A percentile compares a stretch with the other conserved stretches of the same genome.
These are phyloP conservation scores for Trichophyton mentagrophytes DNA, from an alignment of 2,329 filamentous ascomycete genomes.

Conservation along the genomic window DNA sequence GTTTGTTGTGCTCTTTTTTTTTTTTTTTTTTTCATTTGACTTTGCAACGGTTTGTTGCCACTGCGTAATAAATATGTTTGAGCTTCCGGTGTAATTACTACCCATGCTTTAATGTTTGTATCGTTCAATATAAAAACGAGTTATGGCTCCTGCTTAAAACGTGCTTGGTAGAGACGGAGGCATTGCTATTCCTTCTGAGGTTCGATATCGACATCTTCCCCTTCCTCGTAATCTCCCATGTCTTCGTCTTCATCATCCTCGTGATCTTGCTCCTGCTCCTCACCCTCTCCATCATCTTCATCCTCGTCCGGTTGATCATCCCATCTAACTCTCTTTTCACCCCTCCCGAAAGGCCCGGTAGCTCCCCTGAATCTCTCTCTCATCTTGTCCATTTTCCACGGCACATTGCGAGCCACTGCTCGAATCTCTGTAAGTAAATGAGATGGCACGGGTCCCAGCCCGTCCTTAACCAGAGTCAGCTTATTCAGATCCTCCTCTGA, in stretches of 20 bases:
- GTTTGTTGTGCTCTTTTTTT: neutral
- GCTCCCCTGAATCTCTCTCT: slow-evolving; percentile 5
- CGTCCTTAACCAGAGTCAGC: slow-evolving; percentile 15
- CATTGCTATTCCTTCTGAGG: neutral
- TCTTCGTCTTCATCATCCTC: slow-evolving; percentile 11
- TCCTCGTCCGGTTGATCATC: slow-evolving; percentile 14
- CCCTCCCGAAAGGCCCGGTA: slow-evolving; percentile 5
- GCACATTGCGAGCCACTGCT: slow-evolving; percentile 22
- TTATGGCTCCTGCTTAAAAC: neutral
- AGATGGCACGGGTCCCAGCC: slow-evolving; percentile 16
- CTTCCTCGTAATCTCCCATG: neutral
- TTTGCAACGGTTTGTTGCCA: neutral
- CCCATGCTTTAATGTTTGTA: neutral
- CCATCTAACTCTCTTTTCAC: slow-evolving; percentile 15
- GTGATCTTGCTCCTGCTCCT: slow-evolving; percentile 9
- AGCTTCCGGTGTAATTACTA: neutral
- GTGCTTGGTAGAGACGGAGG: neutral
- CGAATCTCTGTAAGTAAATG: slow-evolving; percentile 27
- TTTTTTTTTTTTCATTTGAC: neutral
- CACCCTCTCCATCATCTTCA: slow-evolving; percentile 12
- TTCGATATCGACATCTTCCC: neutral
- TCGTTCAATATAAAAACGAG: neutral
- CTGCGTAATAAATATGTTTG: neutral
- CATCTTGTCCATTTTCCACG: slow-evolving; percentile 9
- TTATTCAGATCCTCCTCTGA: slow-evolving; percentile 12